A percentile compares a stretch with the other conserved stretches of the same genome.
phyloP scores from a whole-genome alignment of 192 early-diverging fungal genomes.

The Helicostylum pulchrum region DNA sequence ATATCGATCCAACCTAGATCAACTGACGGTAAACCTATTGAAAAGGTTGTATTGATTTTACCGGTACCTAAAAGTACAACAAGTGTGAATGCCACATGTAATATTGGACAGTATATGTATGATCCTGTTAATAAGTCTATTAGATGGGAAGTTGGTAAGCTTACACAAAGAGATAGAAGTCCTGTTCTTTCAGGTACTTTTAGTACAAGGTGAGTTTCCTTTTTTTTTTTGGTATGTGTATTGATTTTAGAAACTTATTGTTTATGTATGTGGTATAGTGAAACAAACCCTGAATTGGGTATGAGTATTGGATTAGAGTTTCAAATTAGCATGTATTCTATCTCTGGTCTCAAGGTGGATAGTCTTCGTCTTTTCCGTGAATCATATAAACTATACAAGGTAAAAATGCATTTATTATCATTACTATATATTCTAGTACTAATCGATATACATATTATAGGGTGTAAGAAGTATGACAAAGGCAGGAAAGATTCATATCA shows the following conservation, averaged over 20 bases:
- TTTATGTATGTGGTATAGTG: background rate
- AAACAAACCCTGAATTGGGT: slow-evolving; percentile 21
- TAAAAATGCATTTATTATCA: slow-evolving; percentile 18
- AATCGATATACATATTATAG: slow-evolving; percentile 11
- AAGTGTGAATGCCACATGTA: slow-evolving; percentile 58
- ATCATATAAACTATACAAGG: slow-evolving; percentile 77
- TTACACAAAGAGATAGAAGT: slow-evolving; percentile 49
- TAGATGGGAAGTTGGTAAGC: slow-evolving; percentile 67
- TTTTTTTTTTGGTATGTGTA: background rate
- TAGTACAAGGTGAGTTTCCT: slow-evolving; percentile 38
- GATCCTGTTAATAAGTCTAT: slow-evolving; percentile 65
- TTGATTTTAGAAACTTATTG: background rate
- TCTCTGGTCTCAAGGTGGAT: slow-evolving; percentile 73
- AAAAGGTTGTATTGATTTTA: slow-evolving; percentile 58
- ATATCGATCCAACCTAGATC: slow-evolving; percentile 61
- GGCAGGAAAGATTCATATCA: slow-evolving; percentile 60
- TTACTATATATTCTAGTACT: background rate
- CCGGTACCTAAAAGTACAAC: slow-evolving; percentile 56
- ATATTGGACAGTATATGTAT: slow-evolving; percentile 64
- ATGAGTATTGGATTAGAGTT: slow-evolving; percentile 64
- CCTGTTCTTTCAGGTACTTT: slow-evolving; percentile 64
- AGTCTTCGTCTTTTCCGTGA: slow-evolving; percentile 68
- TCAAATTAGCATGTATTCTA: slow-evolving; percentile 64
- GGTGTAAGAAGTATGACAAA: slow-evolving; percentile 58
- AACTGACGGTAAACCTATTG: slow-evolving; percentile 64